A percentile compares a stretch with the other conserved stretches of the same genome.
Evolutionary conservation across 148 eudicot species (phyloP).

Genomic region (Gaultheria prostrata): DNA sequence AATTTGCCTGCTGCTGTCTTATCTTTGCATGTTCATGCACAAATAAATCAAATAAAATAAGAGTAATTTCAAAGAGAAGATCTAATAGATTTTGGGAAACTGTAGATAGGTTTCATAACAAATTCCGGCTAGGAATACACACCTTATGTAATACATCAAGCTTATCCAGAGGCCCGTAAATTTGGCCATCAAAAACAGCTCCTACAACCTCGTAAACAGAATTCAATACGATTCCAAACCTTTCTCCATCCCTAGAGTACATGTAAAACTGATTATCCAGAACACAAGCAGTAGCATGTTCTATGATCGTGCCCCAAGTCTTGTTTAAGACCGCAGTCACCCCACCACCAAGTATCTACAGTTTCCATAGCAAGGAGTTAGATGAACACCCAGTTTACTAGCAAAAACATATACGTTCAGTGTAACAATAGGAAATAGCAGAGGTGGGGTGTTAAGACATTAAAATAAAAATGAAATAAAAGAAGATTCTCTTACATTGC

Average conservation of each 20-base stretch:
- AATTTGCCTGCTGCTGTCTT: neutral
- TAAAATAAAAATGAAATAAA: neutral
- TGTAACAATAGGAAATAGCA: neutral
- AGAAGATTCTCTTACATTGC: slow-evolving; percentile 41
- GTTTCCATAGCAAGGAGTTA: neutral
- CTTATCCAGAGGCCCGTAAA: slow-evolving; percentile 24
- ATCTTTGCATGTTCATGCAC: slow-evolving; percentile 6
- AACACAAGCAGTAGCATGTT: slow-evolving; percentile 48
- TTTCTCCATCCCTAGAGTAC: slow-evolving; percentile 30
- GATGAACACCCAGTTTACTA: neutral
- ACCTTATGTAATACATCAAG: slow-evolving; percentile 45
- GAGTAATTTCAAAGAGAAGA: neutral
- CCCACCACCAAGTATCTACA: slow-evolving; percentile 39
- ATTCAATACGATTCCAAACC: slow-evolving; percentile 39
- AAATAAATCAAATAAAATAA: neutral
- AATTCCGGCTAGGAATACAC: slow-evolving; percentile 11
- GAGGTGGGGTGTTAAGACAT: neutral
- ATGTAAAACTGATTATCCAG: slow-evolving; percentile 36
- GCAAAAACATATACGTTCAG: neutral
- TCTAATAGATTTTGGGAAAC: neutral
- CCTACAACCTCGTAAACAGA: slow-evolving; percentile 38
- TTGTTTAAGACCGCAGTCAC: slow-evolving; percentile 34
- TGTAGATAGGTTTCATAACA: neutral
- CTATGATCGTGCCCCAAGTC: slow-evolving; percentile 43
- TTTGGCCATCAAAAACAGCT: slow-evolving; percentile 41